Evolutionary conservation across 176 grass and related monocot genomes (phyloP).

Genomic region (Rhynchospora tenuis): DNA sequence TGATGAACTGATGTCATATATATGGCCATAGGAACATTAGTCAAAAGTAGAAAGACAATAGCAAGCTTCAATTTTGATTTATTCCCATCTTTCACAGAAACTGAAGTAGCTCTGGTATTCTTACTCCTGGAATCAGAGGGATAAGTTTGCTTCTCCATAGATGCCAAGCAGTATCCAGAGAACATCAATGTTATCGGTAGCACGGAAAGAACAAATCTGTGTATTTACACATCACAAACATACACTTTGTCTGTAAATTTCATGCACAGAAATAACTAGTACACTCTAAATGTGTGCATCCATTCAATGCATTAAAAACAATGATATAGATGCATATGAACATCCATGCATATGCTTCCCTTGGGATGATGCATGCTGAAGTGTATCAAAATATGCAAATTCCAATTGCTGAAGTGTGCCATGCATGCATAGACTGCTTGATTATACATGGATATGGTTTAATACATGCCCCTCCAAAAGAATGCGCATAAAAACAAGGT

Average conservation of each 20-base stretch:
- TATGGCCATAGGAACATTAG: slow-evolving; percentile 83
- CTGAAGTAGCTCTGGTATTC: not conserved
- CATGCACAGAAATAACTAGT: too few relatives aligned
- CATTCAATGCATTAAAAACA: too few relatives aligned
- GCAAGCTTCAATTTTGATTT: slow-evolving; percentile 43
- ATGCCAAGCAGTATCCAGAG: slow-evolving; percentile 69
- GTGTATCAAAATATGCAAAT: not conserved
- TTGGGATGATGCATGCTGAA: not conserved
- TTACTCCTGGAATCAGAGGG: slow-evolving; percentile 25
- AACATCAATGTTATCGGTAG: slow-evolving; percentile 88
- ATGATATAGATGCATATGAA: too few relatives aligned
- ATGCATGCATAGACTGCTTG: not conserved
- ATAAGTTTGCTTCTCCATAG: slow-evolving; percentile 27
- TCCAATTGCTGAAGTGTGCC: not conserved
- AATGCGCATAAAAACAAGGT: not conserved
- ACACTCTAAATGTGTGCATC: too few relatives aligned
- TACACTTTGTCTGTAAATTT: not conserved
- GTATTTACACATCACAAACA: not conserved
- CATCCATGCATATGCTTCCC: not conserved
- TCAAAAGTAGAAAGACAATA: slow-evolving; percentile 57
- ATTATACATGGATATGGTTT: not conserved
- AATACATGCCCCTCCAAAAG: not conserved
- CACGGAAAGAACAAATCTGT: slow-evolving; percentile 92
- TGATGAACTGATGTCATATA: slow-evolving; percentile 89
- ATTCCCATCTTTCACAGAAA: not conserved